Percentiles rank a stretch among this genome's conserved stretches.
These are phyloP conservation scores for Whalleya microplaca DNA, from an alignment of 2,329 filamentous ascomycete species.

Conservation along the genomic window DNA sequence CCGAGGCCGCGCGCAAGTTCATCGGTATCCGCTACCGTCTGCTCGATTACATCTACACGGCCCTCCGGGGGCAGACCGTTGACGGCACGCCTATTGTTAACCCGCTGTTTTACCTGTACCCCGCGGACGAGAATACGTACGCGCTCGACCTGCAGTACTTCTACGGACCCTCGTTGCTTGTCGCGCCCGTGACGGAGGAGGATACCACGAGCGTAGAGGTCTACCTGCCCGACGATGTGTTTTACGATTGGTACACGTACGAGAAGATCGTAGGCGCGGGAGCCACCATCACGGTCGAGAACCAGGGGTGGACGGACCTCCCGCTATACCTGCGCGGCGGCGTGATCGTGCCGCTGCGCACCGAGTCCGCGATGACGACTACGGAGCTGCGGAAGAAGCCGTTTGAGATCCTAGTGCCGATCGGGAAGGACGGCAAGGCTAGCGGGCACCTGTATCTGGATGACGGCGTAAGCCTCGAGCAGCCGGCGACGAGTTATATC, in stretches of 20 bases:
- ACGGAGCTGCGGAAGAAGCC: constrained; percentile 63
- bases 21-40: too few relatives aligned
- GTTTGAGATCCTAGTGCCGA: constrained; percentile 73
- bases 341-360: constrained; percentile 64
- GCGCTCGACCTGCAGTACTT: constrained; percentile 52
- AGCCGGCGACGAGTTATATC: constrained; percentile 59
- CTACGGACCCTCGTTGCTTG: constrained; percentile 48
- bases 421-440: constrained; percentile 68
- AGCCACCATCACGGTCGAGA: constrained; percentile 38
- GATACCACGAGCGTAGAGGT: constrained; percentile 47
- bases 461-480: constrained; percentile 71
- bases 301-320: constrained; percentile 54
- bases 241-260: constrained; percentile 57
- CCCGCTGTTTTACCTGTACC: constrained; percentile 73
- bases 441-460: constrained; percentile 74
- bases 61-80: too few relatives aligned
- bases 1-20: constrained; percentile 63
- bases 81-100: too few relatives aligned
- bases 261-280: constrained; percentile 46
- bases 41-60: too few relatives aligned
- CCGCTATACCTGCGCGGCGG: constrained; percentile 69
- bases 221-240: constrained; percentile 52
- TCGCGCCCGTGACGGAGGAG: constrained; percentile 48
- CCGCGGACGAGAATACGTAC: constrained; percentile 45
- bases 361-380: constrained; percentile 64